A percentile compares a stretch with the other conserved stretches of the same genome.
phyloP scores from a whole-genome alignment of 176 grass and related monocot genomes.

The Oryza glaberrima region DNA sequence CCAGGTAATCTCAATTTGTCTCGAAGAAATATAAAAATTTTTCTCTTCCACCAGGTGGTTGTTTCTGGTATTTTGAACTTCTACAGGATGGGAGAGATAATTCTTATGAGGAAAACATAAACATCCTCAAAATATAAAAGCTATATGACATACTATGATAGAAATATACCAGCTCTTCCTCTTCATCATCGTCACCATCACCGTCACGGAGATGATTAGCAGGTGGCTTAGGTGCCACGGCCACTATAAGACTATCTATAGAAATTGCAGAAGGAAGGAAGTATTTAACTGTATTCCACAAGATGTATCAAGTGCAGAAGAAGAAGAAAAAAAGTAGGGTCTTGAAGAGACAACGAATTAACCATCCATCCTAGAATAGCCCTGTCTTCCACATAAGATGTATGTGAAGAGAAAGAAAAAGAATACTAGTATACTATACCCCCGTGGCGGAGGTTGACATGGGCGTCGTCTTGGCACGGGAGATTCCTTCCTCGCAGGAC shows the following conservation, averaged over 20 bases:
- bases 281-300: not conserved
- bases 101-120: conserved; percentile 22
- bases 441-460: conserved; percentile 48
- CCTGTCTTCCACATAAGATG: not conserved
- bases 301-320: not conserved
- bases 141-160: conserved; percentile 5
- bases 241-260: conserved; percentile 59
- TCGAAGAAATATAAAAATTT: conserved; percentile 75
- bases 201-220: conserved; percentile 52
- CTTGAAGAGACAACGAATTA: not conserved
- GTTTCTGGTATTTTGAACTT: conserved; percentile 60
- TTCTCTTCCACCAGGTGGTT: conserved; percentile 71
- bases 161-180: conserved; percentile 54
- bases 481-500: conserved; percentile 67
- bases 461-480: conserved; percentile 50
- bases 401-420: conserved; percentile 1
- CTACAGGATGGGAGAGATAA: conserved; percentile 20
- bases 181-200: conserved; percentile 20
- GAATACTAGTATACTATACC: conserved; percentile 23
- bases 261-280: conserved; percentile 11
- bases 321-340: not conserved
- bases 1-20: conserved; percentile 88
- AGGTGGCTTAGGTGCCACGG: conserved; percentile 60
- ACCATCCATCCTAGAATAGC: not conserved
- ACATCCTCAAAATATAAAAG: conserved; percentile 6